Evolutionary conservation across 2,329 filamentous ascomycete species (phyloP).

Genomic region (Aspergillus melleus): DNA sequence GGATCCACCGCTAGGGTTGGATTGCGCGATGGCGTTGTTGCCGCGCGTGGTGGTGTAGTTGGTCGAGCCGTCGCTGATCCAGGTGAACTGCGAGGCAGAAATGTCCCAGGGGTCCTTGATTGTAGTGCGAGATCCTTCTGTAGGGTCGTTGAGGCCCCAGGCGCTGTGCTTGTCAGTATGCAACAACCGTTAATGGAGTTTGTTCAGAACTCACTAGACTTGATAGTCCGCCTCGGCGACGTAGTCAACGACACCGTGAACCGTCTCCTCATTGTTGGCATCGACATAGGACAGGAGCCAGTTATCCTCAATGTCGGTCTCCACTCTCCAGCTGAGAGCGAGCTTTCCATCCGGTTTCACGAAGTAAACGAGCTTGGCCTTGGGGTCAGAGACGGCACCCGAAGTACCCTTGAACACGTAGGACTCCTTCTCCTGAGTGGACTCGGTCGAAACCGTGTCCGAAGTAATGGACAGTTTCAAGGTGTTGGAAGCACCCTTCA

Average conservation of each 20-base stretch:
- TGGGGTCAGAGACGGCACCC: conserved; percentile 15
- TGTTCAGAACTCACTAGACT: conserved; percentile 13
- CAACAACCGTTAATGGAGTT: not conserved
- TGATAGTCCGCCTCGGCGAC: conserved; percentile 15
- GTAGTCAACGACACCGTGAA: conserved; percentile 18
- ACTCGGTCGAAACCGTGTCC: not conserved
- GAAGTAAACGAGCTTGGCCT: conserved; percentile 14
- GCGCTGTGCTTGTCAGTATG: conserved; percentile 1
- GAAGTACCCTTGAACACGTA: conserved; percentile 11
- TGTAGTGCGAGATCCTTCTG: conserved; percentile 10
- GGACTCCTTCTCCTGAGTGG: not conserved
- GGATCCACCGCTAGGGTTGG: conserved; percentile 10
- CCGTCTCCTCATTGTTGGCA: conserved; percentile 1
- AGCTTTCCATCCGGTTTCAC: conserved; percentile 6
- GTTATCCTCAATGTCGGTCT: conserved; percentile 14
- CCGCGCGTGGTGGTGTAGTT: conserved; percentile 16
- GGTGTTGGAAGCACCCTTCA: not conserved
- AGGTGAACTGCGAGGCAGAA: conserved; percentile 13
- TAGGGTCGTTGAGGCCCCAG: conserved; percentile 17
- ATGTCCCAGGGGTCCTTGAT: conserved; percentile 15
- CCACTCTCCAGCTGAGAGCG: conserved; percentile 12
- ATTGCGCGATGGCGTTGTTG: conserved; percentile 18
- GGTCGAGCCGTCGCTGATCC: conserved; percentile 11
- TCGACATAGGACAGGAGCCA: conserved; percentile 19
- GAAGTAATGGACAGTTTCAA: conserved; percentile 8